Evolutionary conservation across 2,329 filamentous ascomycete species (phyloP).

Genomic region (Diaporthe ampelina): DNA sequence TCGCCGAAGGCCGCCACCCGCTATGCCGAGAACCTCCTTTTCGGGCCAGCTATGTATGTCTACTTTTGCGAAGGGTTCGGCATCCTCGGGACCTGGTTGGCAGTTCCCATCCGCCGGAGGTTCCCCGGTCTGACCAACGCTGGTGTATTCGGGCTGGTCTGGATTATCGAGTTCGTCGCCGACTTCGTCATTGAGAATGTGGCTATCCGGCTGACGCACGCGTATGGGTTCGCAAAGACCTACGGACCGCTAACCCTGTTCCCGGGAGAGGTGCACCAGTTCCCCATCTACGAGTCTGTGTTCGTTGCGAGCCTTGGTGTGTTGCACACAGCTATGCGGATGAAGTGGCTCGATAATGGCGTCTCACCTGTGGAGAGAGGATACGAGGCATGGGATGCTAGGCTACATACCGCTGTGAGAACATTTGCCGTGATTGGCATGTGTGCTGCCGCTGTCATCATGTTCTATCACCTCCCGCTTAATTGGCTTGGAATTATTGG

Average conservation of each 20-base stretch:
- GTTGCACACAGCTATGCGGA: background rate
- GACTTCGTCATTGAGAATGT: conserved; percentile 29
- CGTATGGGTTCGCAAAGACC: conserved; percentile 10
- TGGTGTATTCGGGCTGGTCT: background rate
- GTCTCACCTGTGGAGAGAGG: conserved; percentile 13
- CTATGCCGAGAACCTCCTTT: conserved; percentile 13
- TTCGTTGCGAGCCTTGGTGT: conserved; percentile 24
- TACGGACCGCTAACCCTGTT: conserved; percentile 6
- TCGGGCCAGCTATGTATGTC: conserved; percentile 17
- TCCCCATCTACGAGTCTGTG: conserved; percentile 19
- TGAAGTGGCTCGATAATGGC: conserved; percentile 9
- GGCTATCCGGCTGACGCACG: conserved; percentile 1
- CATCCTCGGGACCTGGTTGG: background rate
- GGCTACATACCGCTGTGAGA: background rate
- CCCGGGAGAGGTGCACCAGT: conserved; percentile 12
- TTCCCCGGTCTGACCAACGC: background rate
- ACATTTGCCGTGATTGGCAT: conserved; percentile 14
- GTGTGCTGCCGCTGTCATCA: background rate
- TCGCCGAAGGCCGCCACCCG: background rate
- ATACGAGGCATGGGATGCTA: background rate
- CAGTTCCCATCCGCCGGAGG: no score
- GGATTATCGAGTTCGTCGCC: background rate
- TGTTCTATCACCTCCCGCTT: conserved; percentile 15
- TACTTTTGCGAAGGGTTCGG: conserved; percentile 27
- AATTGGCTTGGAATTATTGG: conserved; percentile 17